These are phyloP conservation scores for Phytopythium montanum DNA, from an alignment of 352 stramenopile genomes.

Conservation along the genomic window DNA sequence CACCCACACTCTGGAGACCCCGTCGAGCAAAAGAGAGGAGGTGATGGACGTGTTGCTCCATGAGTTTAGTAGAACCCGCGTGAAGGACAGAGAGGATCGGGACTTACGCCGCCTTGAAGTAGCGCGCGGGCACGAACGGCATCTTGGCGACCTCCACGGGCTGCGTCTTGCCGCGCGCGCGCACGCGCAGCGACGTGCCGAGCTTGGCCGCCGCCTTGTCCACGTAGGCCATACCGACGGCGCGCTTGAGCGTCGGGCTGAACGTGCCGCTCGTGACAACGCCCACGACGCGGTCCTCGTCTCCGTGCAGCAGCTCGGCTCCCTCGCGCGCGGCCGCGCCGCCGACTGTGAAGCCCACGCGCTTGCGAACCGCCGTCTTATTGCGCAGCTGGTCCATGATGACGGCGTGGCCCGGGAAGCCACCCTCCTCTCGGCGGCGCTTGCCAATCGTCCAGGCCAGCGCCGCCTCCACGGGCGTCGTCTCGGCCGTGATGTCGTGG, in stretches of 20 bases:
- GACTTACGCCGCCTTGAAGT: constrained; percentile 90
- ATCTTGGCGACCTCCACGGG: constrained; percentile 95
- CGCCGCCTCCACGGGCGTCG: constrained; percentile 93
- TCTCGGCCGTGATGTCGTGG: constrained; percentile 96
- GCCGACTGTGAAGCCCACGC: constrained; percentile 95
- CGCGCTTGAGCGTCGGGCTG: constrained; percentile 94
- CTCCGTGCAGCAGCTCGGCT: constrained; percentile 90
- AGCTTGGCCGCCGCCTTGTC: constrained; percentile 88
- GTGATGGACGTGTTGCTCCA: neutral
- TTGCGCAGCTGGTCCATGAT: constrained; percentile 95
- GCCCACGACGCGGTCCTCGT: constrained; percentile 72
- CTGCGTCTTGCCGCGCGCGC: constrained; percentile 96
- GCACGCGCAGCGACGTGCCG: constrained; percentile 93
- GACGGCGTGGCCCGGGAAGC: constrained; percentile 94
- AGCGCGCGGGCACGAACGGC: constrained; percentile 96
- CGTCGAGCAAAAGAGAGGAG: neutral
- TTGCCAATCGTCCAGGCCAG: constrained; percentile 94
- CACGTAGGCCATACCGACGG: constrained; percentile 99
- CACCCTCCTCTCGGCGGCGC: constrained; percentile 78
- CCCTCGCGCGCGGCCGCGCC: constrained; percentile 93
- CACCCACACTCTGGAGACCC: neutral
- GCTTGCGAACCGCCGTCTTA: constrained; percentile 92
- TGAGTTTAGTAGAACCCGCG: too few relatives aligned
- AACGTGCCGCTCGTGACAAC: constrained; percentile 97
- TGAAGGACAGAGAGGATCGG: too few relatives aligned